Percentiles rank a stretch among this genome's conserved stretches.
Conservation (phyloP, 1,284 basidiomycete species). For the Fomitopsis betulina region DNA sequence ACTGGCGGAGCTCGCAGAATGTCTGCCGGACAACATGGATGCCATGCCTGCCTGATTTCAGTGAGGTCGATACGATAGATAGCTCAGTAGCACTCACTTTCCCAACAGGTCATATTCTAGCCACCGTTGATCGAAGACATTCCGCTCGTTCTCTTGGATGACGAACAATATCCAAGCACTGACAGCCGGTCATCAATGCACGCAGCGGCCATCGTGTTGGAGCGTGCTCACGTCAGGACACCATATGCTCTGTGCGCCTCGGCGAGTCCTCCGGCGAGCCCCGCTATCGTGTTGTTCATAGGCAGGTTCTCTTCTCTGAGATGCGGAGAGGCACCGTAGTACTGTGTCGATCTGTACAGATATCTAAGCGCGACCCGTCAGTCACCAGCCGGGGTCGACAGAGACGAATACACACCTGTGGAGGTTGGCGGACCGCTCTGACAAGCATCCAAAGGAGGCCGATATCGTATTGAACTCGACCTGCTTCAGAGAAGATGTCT, state of each 20-base stretch:
- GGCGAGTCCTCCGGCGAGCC: slow-evolving; percentile 74
- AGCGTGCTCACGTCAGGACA: slow-evolving; percentile 39
- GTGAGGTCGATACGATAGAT: neutral
- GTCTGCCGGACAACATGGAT: slow-evolving; percentile 76
- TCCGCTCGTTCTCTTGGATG: slow-evolving; percentile 87
- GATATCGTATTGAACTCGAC: slow-evolving; percentile 99
- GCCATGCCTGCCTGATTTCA: slow-evolving; percentile 48
- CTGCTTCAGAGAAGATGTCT: slow-evolving; percentile 71
- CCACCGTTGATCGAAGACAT: slow-evolving; percentile 91
- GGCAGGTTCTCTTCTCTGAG: slow-evolving; percentile 65
- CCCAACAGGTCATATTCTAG: slow-evolving; percentile 86
- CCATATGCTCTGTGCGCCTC: slow-evolving; percentile 78
- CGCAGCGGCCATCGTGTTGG: neutral
- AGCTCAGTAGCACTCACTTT: slow-evolving; percentile 38
- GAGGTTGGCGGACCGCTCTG: slow-evolving; percentile 67
- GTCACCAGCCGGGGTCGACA: neutral
- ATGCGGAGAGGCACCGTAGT: slow-evolving; percentile 56
- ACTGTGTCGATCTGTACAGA: slow-evolving; percentile 59
- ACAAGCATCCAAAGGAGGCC: slow-evolving; percentile 84
- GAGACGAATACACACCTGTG: slow-evolving; percentile 56
- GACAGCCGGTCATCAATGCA: neutral
- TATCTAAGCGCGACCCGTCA: slow-evolving; percentile 42
- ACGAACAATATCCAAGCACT: slow-evolving; percentile 86
- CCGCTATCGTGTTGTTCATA: slow-evolving; percentile 66
- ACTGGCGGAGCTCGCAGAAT: slow-evolving; percentile 65